A percentile compares a stretch with the other conserved stretches of the same genome.
These are phyloP conservation scores for Alternaria conjuncta DNA, from an alignment of 2,329 filamentous ascomycete species.

Conservation along the genomic window DNA sequence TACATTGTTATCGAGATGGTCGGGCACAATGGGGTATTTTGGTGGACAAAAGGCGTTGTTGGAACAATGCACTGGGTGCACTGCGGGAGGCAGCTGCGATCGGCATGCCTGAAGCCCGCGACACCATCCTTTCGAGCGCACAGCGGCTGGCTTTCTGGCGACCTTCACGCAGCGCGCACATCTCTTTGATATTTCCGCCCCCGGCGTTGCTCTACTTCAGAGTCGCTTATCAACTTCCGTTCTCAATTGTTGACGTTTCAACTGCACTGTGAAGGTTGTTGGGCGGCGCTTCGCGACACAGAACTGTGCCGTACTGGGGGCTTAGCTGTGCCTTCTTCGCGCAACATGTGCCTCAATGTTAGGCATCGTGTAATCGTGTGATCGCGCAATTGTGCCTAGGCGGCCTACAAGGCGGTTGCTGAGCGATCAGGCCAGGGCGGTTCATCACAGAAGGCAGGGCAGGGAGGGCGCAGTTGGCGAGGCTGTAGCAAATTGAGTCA, in stretches of 20 bases:
- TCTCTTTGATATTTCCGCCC: not conserved
- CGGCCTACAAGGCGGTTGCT: not conserved
- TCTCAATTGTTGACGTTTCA: not conserved
- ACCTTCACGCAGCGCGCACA: not conserved
- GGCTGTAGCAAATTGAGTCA: not conserved
- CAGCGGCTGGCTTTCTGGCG: not conserved
- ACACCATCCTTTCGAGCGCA: not conserved
- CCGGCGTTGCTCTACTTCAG: not conserved
- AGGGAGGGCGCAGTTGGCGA: conserved; percentile 4
- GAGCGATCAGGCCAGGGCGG: not conserved
- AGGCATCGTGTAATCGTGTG: not conserved
- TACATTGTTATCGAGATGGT: not conserved
- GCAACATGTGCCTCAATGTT: not conserved
- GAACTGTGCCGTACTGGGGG: conserved; percentile 3
- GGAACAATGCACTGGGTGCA: not conserved
- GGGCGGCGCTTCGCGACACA: conserved; percentile 6
- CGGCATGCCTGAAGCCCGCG: not conserved
- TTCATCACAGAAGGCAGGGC: not conserved
- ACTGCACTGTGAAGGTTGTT: not conserved
- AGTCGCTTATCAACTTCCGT: not conserved
- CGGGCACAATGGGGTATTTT: not conserved
- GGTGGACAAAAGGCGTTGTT: not conserved
- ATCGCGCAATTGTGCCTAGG: not conserved
- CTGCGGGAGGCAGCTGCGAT: not conserved
- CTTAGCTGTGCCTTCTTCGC: conserved; percentile 6